Evolutionary conservation across 1,139 yeast species (phyloP).

Genomic region (Wickerhamomyces sp.): DNA sequence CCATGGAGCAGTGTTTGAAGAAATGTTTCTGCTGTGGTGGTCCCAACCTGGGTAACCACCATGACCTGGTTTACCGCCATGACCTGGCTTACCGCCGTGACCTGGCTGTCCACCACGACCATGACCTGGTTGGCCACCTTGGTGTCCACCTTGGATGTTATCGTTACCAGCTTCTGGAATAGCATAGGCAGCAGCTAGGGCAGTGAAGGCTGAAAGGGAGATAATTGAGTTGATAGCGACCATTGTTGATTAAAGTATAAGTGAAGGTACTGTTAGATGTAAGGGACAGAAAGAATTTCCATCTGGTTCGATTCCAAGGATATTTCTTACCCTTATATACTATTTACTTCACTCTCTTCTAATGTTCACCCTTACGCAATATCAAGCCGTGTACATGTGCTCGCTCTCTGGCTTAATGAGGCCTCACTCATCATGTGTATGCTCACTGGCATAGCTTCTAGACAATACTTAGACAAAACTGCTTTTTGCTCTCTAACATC

Average conservation of each 20-base stretch:
- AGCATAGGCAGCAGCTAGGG: constrained; percentile 3
- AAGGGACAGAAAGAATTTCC: no score
- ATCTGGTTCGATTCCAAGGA: no score
- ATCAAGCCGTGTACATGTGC: no score
- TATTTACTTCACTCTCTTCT: no score
- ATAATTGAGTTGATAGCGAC: constrained; percentile 4
- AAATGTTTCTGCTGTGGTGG: background rate
- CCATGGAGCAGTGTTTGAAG: background rate
- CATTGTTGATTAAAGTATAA: constrained; percentile 1
- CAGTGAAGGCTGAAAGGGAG: constrained; percentile 1
- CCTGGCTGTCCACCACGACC: background rate
- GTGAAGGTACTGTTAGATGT: no score
- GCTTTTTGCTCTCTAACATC: no score
- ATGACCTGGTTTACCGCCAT: background rate
- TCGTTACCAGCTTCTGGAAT: constrained; percentile 2
- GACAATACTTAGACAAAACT: no score
- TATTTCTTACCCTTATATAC: no score
- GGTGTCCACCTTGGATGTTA: background rate
- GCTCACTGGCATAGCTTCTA: no score
- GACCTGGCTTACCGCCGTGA: background rate
- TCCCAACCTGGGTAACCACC: background rate
- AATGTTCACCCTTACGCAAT: no score
- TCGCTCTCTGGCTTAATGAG: no score
- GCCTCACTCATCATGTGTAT: no score
- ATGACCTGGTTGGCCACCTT: background rate